Percentiles rank a stretch among this genome's conserved stretches.
Conservation (phyloP, 2,329 filamentous ascomycete genomes). For the Aspergillus ustus region DNA sequence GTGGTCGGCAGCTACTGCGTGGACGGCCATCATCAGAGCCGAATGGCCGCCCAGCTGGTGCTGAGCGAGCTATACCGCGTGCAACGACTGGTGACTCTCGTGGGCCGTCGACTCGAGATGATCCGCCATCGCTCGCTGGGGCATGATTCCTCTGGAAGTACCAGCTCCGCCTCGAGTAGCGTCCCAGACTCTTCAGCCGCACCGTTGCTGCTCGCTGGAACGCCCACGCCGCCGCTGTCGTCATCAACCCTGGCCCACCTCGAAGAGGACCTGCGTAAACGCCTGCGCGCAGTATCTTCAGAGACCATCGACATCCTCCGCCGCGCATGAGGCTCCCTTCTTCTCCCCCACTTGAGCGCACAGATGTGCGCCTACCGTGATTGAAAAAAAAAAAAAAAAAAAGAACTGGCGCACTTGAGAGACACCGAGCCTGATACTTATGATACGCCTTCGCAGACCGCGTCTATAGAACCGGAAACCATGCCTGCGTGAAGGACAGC, state of each 20-base stretch:
- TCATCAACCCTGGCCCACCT: neutral
- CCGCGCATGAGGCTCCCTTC: neutral
- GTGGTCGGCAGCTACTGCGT: neutral
- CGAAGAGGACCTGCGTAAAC: constrained; percentile 2
- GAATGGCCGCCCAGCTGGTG: constrained; percentile 10
- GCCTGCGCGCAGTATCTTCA: neutral
- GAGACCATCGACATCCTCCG: neutral
- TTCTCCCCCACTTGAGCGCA: neutral
- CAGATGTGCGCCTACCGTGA: no score
- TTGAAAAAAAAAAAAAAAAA: no score
- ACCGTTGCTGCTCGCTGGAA: neutral
- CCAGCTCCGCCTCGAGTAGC: neutral
- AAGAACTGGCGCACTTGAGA: no score
- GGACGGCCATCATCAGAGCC: constrained; percentile 7
- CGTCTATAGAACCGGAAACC: no score
- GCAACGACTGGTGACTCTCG: constrained; percentile 1
- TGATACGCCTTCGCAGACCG: no score
- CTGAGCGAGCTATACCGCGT: constrained; percentile 11
- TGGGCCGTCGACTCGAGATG: neutral
- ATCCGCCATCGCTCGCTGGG: neutral
- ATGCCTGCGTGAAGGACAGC: no score
- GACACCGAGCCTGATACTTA: no score
- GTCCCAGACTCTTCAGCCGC: neutral
- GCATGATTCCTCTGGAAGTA: neutral
- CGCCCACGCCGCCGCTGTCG: neutral